phyloP scores from a whole-genome alignment of 805 yeast genomes.

The Saccharomycopsis sp. region DNA sequence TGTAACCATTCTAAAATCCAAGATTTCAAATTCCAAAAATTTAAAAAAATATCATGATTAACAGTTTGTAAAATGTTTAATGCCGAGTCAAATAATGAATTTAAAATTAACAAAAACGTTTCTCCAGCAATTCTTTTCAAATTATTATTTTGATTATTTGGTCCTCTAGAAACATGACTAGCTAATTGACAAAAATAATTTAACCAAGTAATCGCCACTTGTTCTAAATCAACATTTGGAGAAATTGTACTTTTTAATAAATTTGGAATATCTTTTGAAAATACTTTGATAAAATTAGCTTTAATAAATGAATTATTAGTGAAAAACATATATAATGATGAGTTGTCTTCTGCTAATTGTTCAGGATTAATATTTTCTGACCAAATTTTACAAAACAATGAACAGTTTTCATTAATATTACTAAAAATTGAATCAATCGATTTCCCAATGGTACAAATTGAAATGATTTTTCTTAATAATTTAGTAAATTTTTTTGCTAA shows the following conservation, averaged over 20 bases:
- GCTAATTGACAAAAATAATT: neutral
- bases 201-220: constrained; percentile 1
- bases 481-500: constrained; percentile 44
- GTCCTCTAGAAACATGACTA: neutral
- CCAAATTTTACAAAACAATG: neutral
- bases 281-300: constrained; percentile 1
- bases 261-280: constrained; percentile 2
- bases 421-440: neutral
- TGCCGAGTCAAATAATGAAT: constrained; percentile 4
- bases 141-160: no score
- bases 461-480: constrained; percentile 42
- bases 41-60: neutral
- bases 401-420: neutral
- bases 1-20: constrained; percentile 11
- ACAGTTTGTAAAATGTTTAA: neutral
- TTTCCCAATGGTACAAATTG: constrained; percentile 29
- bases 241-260: constrained; percentile 28
- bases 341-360: neutral
- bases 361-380: constrained; percentile 1
- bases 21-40: constrained; percentile 6
- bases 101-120: neutral
- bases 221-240: constrained; percentile 35
- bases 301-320: neutral
- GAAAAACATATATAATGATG: neutral
- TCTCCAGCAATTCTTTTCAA: neutral